These are phyloP conservation scores for Ulmus americana DNA, from an alignment of 331 rosid species.

Conservation along the genomic window DNA sequence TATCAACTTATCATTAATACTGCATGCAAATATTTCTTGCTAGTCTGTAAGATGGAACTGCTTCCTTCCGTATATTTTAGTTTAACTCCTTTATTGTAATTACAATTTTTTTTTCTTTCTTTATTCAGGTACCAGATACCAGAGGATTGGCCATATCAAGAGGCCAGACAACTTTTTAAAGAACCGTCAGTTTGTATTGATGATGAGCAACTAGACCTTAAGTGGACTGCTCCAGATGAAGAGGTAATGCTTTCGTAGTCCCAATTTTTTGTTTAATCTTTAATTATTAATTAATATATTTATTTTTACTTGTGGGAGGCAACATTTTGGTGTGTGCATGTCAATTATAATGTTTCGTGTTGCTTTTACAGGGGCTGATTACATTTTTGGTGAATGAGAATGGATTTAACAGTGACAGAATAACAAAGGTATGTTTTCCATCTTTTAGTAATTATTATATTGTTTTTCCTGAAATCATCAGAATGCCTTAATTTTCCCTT, in stretches of 20 bases:
- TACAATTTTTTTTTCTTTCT: background rate
- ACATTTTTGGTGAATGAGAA: constrained; percentile 82
- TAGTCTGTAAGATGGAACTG: background rate
- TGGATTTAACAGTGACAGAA: constrained; percentile 88
- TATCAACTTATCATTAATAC: too few relatives aligned
- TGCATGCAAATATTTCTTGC: too few relatives aligned
- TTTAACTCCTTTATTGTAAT: constrained; percentile 6
- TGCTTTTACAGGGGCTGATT: constrained; percentile 59
- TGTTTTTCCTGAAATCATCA: constrained; percentile 10
- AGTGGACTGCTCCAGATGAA: constrained; percentile 92
- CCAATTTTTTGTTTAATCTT: background rate
- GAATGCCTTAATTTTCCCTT: constrained; percentile 1
- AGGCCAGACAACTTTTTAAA: constrained; percentile 80
- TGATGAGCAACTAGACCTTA: constrained; percentile 64
- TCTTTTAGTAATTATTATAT: constrained; percentile 20
- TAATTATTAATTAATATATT: too few relatives aligned
- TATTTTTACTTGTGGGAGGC: too few relatives aligned
- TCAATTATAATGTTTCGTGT: constrained; percentile 13
- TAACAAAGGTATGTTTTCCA: constrained; percentile 59
- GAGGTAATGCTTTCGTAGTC: constrained; percentile 47
- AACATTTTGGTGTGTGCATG: background rate
- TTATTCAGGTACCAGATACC: constrained; percentile 80
- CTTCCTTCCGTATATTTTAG: constrained; percentile 11
- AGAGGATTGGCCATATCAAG: constrained; percentile 82
- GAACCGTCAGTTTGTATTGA: constrained; percentile 62